phyloP scores from a whole-genome alignment of 1,139 yeast genomes.

The Suzukiozyma palmioleophila region DNA sequence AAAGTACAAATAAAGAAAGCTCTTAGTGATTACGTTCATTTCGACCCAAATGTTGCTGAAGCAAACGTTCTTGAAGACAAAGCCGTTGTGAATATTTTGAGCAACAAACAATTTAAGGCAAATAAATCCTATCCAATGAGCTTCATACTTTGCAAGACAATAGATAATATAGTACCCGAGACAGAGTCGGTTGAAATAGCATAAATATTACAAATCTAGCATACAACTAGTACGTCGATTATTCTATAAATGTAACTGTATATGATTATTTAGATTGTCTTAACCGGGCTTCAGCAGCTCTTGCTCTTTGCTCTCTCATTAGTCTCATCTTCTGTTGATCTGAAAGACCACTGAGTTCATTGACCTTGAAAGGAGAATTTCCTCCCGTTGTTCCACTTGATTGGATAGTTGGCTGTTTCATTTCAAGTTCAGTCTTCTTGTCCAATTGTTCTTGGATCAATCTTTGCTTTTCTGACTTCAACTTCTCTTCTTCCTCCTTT shows the following conservation, averaged over 20 bases:
- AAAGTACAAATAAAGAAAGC: slow-evolving; percentile 50
- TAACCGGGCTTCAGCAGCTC: slow-evolving; percentile 93
- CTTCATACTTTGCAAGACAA: slow-evolving; percentile 1
- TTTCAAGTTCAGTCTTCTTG: slow-evolving; percentile 34
- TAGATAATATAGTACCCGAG: background rate
- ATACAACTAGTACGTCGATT: background rate
- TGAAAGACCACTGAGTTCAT: slow-evolving; percentile 31
- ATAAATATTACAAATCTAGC: no score
- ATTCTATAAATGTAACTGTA: background rate
- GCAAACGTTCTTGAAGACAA: background rate
- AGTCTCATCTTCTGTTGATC: slow-evolving; percentile 72
- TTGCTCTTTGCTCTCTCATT: slow-evolving; percentile 91
- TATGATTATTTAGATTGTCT: slow-evolving; percentile 9
- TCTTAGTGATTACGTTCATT: slow-evolving; percentile 57
- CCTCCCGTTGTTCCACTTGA: slow-evolving; percentile 28
- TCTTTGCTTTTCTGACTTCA: slow-evolving; percentile 33
- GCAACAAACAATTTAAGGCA: slow-evolving; percentile 1
- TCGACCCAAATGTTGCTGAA: slow-evolving; percentile 34
- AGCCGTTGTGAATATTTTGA: background rate
- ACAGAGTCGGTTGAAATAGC: background rate
- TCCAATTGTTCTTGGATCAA: slow-evolving; percentile 39
- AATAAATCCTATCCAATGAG: slow-evolving; percentile 1
- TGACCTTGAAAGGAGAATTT: slow-evolving; percentile 10
- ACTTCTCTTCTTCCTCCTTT: slow-evolving; percentile 22
- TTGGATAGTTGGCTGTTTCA: slow-evolving; percentile 29